phyloP scores from a whole-genome alignment of 371 early-diverging fungal species.

The Paraphysoderma sedebokerense region DNA sequence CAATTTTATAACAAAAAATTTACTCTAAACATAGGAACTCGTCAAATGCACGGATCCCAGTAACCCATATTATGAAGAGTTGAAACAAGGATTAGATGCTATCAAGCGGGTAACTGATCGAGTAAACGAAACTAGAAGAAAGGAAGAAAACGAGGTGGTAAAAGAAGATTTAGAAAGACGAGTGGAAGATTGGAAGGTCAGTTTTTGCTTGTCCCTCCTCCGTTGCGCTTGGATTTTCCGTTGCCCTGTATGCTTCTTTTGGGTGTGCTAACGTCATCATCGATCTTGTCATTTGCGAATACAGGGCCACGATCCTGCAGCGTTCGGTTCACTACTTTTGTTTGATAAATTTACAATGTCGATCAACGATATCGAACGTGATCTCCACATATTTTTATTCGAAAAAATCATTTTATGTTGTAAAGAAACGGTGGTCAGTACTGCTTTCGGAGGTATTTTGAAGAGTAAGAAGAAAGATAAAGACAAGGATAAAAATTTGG shows the following conservation, averaged over 20 bases:
- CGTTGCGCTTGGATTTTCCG: not conserved
- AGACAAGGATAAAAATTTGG: constrained; percentile 16
- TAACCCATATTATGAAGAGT: constrained; percentile 53
- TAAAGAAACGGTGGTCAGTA: constrained; percentile 54
- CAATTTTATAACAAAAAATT: constrained; percentile 1
- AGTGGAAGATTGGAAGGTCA: constrained; percentile 64
- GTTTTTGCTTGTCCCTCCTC: constrained; percentile 1
- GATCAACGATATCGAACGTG: constrained; percentile 52
- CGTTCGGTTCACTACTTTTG: constrained; percentile 64
- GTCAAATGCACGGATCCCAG: constrained; percentile 47
- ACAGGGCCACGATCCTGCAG: constrained; percentile 39
- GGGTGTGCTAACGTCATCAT: not conserved
- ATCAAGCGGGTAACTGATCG: constrained; percentile 74
- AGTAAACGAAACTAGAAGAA: constrained; percentile 81
- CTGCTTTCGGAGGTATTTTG: no score
- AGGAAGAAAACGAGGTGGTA: constrained; percentile 61
- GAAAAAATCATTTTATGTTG: constrained; percentile 75
- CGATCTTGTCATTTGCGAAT: constrained; percentile 9
- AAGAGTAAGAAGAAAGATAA: constrained; percentile 26
- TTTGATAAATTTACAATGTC: constrained; percentile 64
- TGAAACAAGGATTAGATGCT: constrained; percentile 52
- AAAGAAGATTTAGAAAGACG: constrained; percentile 60
- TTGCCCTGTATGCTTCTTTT: not conserved
- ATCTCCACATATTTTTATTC: constrained; percentile 67
- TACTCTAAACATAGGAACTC: constrained; percentile 30